These are phyloP conservation scores for Bertia moriformis DNA, from an alignment of 2,329 filamentous ascomycete genomes.

Conservation along the genomic window DNA sequence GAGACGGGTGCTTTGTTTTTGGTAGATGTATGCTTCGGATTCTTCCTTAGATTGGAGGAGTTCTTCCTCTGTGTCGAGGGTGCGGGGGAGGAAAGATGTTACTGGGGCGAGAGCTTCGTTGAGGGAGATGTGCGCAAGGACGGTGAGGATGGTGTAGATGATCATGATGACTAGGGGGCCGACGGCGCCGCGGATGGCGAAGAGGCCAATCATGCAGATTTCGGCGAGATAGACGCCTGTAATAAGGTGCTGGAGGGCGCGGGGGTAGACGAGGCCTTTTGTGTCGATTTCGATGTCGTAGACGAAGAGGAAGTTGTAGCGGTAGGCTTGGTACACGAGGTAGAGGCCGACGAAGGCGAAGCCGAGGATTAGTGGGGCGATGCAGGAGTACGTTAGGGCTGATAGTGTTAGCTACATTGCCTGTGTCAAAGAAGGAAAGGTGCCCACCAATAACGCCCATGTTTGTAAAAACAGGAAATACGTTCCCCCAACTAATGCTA, in stretches of 20 bases:
- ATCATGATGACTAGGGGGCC: background rate
- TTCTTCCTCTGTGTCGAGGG: background rate
- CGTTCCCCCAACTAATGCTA: conserved; percentile 19
- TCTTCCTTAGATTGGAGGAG: background rate
- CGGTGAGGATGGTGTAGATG: background rate
- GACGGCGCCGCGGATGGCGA: background rate
- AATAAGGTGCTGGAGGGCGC: conserved; percentile 27
- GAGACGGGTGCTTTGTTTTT: background rate
- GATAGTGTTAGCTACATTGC: background rate
- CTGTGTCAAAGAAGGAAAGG: background rate
- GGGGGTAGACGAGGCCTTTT: conserved; percentile 26
- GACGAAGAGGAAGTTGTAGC: conserved; percentile 31
- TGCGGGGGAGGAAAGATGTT: background rate
- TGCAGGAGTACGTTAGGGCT: conserved; percentile 28
- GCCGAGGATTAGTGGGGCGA: conserved; percentile 28
- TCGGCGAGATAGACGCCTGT: conserved; percentile 29
- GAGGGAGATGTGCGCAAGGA: background rate
- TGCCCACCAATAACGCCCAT: background rate
- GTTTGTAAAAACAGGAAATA: conserved; percentile 19
- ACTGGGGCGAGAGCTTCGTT: background rate
- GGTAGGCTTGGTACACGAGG: conserved; percentile 19
- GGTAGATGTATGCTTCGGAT: background rate
- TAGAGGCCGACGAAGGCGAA: conserved; percentile 16
- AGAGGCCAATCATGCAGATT: conserved; percentile 6
- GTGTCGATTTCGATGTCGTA: conserved; percentile 29